Conservation (phyloP, 177 flowering plant genomes). For the Tripterygium wilfordii region DNA sequence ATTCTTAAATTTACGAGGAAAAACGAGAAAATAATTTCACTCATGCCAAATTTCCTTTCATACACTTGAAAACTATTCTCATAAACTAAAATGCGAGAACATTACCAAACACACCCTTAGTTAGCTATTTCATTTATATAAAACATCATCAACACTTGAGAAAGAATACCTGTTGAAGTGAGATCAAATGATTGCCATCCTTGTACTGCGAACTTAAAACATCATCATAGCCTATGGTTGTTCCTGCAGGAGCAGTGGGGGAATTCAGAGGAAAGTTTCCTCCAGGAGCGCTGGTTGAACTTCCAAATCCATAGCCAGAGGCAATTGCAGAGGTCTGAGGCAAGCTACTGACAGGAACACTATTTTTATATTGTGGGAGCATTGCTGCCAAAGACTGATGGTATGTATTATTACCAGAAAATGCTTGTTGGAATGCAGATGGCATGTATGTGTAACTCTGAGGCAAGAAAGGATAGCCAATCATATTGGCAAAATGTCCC, state of each 20-base stretch:
- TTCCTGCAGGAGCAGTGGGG: constrained; percentile 53
- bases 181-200: constrained; percentile 57
- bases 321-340: constrained; percentile 73
- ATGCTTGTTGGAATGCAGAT: constrained; percentile 80
- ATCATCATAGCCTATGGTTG: constrained; percentile 77
- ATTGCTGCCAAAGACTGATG: constrained; percentile 87
- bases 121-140: no score
- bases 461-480: constrained; percentile 78
- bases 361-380: constrained; percentile 81
- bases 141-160: no score
- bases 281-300: constrained; percentile 59
- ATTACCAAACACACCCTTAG: no score
- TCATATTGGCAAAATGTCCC: constrained; percentile 76
- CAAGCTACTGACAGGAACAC: constrained; percentile 66
- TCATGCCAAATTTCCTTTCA: no score
- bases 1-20: no score
- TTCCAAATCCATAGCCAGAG: constrained; percentile 89
- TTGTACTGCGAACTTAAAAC: constrained; percentile 80
- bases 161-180: constrained; percentile 93
- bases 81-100: no score
- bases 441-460: constrained; percentile 88
- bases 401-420: constrained; percentile 73
- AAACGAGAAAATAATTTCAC: no score
- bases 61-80: no score
- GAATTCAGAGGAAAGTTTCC: constrained; percentile 64